Evolutionary conservation across 495 filamentous ascomycete genomes (phyloP).

Genomic region (Neurospora pannonica): DNA sequence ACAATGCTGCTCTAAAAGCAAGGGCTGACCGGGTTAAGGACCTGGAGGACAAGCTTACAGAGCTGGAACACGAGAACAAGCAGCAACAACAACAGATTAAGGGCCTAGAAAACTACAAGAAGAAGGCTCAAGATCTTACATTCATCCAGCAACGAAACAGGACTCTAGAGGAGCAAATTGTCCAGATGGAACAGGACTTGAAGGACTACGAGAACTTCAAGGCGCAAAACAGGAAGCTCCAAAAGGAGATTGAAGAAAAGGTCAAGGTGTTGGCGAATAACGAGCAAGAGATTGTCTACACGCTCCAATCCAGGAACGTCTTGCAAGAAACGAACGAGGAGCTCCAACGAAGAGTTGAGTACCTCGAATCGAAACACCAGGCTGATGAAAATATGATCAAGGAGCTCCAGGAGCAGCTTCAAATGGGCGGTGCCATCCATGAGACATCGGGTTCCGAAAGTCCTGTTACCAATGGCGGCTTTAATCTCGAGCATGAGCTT

Average conservation of each 20-base stretch:
- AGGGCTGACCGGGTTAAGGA: conserved; percentile 34
- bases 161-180: conserved; percentile 31
- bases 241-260: conserved; percentile 32
- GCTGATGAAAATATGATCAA: conserved; percentile 32
- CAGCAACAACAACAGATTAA: conserved; percentile 75
- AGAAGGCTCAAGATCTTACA: conserved; percentile 58
- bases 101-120: conserved; percentile 60
- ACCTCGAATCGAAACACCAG: conserved; percentile 24
- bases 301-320: conserved; percentile 25
- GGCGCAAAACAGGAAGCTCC: conserved; percentile 47
- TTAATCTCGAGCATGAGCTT: conserved; percentile 36
- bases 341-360: conserved; percentile 23
- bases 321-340: conserved; percentile 23
- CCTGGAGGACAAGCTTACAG: conserved; percentile 45
- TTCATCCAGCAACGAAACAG: conserved; percentile 35
- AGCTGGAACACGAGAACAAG: conserved; percentile 62
- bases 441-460: conserved; percentile 8
- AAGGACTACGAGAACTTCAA: conserved; percentile 49
- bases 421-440: conserved; percentile 20
- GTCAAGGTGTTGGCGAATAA: conserved; percentile 24
- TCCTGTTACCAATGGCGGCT: conserved; percentile 12
- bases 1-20: conserved; percentile 35
- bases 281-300: conserved; percentile 35
- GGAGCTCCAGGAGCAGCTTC: conserved; percentile 38
- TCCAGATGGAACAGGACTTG: conserved; percentile 58